Percentiles rank a stretch among this genome's conserved stretches.
phyloP scores from a whole-genome alignment of 179 eudicot species.

The Silene coronaria region DNA sequence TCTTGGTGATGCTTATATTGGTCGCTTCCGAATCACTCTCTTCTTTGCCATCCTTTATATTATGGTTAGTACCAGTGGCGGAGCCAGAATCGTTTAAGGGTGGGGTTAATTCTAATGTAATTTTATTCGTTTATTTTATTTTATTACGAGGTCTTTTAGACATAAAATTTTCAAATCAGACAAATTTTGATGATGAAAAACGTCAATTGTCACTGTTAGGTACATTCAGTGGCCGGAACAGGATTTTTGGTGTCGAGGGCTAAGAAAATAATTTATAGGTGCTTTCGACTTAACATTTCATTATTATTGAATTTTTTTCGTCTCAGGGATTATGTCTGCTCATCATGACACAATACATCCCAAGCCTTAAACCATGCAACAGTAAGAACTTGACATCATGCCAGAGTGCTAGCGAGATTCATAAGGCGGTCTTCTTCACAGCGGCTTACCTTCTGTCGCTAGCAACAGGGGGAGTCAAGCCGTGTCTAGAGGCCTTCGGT shows the following conservation, averaged over 20 bases:
- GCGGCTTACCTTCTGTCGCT: slow-evolving; percentile 48
- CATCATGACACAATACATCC: slow-evolving; percentile 46
- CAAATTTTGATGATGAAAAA: no score
- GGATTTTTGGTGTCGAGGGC: no score
- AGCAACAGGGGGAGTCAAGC: slow-evolving; percentile 67
- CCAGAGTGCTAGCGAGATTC: slow-evolving; percentile 25
- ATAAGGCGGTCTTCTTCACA: slow-evolving; percentile 39
- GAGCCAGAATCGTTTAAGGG: no score
- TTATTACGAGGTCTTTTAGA: no score
- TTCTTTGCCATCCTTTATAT: slow-evolving; percentile 46
- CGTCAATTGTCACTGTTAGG: no score
- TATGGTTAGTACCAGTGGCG: slow-evolving; percentile 14
- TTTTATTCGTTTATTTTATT: no score
- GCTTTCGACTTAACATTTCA: no score
- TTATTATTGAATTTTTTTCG: no score
- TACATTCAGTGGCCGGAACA: no score
- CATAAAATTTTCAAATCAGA: no score
- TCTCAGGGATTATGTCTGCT: slow-evolving; percentile 60
- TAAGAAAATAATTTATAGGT: no score
- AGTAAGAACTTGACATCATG: slow-evolving; percentile 19
- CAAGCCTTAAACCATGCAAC: slow-evolving; percentile 32
- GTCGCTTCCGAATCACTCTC: slow-evolving; percentile 58
- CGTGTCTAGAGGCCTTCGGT: slow-evolving; percentile 61
- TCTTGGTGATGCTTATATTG: slow-evolving; percentile 65
- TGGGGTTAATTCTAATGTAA: no score